Evolutionary conservation across 805 yeast genomes (phyloP).

Genomic region (Trichomonascus vanleenenianus): DNA sequence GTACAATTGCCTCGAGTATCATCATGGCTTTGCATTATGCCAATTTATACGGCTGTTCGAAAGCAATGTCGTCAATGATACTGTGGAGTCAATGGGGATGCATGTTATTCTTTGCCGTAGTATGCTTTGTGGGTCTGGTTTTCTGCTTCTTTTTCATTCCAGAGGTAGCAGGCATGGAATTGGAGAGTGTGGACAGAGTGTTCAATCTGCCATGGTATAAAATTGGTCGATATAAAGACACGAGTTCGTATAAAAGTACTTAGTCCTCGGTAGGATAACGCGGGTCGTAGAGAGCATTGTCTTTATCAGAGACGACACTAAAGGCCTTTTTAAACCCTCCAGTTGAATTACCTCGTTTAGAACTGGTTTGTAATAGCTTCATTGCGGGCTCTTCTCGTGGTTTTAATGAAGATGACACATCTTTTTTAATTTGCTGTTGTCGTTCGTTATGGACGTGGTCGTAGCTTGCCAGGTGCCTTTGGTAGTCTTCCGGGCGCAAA

Average conservation of each 20-base stretch:
- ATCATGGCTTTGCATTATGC: conserved; percentile 51
- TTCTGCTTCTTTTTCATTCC: conserved; percentile 46
- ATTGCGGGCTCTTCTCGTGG: too few species aligned
- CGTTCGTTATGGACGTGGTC: conserved; percentile 4
- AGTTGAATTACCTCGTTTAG: background rate
- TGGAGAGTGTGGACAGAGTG: conserved; percentile 46
- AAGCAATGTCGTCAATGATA: conserved; percentile 47
- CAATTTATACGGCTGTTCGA: conserved; percentile 50
- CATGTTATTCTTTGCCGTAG: conserved; percentile 43
- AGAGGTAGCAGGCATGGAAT: conserved; percentile 42
- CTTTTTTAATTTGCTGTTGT: background rate
- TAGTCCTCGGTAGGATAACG: conserved; percentile 1
- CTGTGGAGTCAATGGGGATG: conserved; percentile 42
- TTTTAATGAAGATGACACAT: too few species aligned
- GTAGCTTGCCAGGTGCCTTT: conserved; percentile 4
- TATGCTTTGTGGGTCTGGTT: conserved; percentile 34
- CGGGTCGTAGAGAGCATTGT: background rate
- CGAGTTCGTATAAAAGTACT: background rate
- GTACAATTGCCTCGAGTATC: conserved; percentile 43
- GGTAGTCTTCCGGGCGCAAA: conserved; percentile 2
- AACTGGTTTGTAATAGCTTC: background rate
- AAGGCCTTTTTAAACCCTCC: conserved; percentile 7
- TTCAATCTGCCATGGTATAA: conserved; percentile 51
- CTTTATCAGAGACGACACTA: background rate
- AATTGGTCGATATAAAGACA: conserved; percentile 32